Evolutionary conservation across 176 grass and related monocot genomes (phyloP).

Genomic region (Cenchrus purpureus): DNA sequence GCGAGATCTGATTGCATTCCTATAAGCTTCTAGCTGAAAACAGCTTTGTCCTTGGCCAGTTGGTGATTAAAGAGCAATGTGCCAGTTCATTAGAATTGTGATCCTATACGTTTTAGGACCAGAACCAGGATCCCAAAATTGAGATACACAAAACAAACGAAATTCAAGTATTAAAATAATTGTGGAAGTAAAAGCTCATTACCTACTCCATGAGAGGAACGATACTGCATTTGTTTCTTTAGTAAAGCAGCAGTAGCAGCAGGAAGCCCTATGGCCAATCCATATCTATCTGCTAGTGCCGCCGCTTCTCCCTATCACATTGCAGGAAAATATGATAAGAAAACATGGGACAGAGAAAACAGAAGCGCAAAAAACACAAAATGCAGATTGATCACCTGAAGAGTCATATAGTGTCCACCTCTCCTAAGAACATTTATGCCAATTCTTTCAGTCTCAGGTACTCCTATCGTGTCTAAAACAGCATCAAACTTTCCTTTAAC

Average conservation of each 20-base stretch:
- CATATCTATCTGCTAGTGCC: slow-evolving; percentile 81
- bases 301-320: slow-evolving; percentile 83
- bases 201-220: slow-evolving; percentile 82
- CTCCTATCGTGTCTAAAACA: slow-evolving; percentile 91
- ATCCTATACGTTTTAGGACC: not conserved
- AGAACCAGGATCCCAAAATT: not conserved
- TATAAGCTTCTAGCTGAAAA: not conserved
- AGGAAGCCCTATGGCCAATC: slow-evolving; percentile 80
- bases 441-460: slow-evolving; percentile 87
- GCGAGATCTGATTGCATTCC: not conserved
- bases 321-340: slow-evolving; percentile 12
- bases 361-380: not conserved
- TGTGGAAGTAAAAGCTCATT: not conserved
- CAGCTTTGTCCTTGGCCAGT: not conserved
- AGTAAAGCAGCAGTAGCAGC: slow-evolving; percentile 74
- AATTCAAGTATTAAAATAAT: slow-evolving; percentile 12
- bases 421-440: slow-evolving; percentile 85
- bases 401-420: slow-evolving; percentile 98
- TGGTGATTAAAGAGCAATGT: slow-evolving; percentile 1
- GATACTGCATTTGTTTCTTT: slow-evolving; percentile 83
- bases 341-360: slow-evolving; percentile 14
- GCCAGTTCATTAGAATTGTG: not conserved
- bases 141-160: not conserved
- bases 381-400: slow-evolving; percentile 68
- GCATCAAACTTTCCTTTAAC: slow-evolving; percentile 90